Evolutionary conservation across 1,284 basidiomycete genomes (phyloP), one percentile per base, ranked within the genome.

Genomic region (Austropuccinia psidii): DNA sequence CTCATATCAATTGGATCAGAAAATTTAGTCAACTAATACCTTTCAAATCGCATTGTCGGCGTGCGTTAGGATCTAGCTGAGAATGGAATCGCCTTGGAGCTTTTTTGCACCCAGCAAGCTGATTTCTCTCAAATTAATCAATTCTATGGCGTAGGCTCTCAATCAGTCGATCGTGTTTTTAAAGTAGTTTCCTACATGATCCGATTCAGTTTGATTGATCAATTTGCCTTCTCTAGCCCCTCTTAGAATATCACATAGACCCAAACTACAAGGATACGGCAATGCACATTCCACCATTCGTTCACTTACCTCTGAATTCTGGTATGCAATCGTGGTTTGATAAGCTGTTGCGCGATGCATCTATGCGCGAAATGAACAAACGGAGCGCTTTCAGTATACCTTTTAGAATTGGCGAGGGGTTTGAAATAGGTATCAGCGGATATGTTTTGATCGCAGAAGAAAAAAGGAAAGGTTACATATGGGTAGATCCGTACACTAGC

Each of bases 361-460:
- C 27, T 2, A 64, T 27, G 2, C 60, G 60, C 3, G 39, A 47
- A 47, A 64, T 6, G 1, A 1, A 47, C 1, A 64, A 64, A 47
- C 39, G 60, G 27, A 64, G 24, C 21, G 60, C 60, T 6, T 64
- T 64, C 31, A 64, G 49, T 45, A 64, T 64, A 33, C 60, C 39
- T 33, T 64, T 64, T 13, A 64, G 49, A 47, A 64, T 64, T 31
- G 60, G 60, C 7, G 43, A 45, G 33, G 60, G 43, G 7, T 19
- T 64, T 19, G 60, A 64, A 47, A 64, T 64, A 31, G 43, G 60
- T n/a, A 19, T 64, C n/a, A 43, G n/a, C 17, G 60, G 60, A 37
- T 64, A 29, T 47, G 60, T 64, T 11, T 29, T 47, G 35, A n/a
- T 33, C 39, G 60, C 49, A 31, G 60, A 64, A 47, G 19, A 64